Evolutionary conservation across 2,329 filamentous ascomycete genomes (phyloP).

Genomic region (Calonectria ilicicola): DNA sequence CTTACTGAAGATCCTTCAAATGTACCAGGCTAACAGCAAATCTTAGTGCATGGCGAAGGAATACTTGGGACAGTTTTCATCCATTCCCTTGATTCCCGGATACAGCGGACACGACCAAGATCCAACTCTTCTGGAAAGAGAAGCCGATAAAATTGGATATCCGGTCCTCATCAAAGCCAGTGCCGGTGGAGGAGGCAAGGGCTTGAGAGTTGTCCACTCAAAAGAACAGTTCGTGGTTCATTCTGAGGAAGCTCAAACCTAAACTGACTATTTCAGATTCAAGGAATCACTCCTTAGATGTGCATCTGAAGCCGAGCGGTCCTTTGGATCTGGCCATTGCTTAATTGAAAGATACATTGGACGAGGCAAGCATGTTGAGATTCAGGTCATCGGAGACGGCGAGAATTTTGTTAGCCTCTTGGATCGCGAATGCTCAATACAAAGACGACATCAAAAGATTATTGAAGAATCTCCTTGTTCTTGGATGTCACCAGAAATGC

Average conservation of each 20-base stretch:
- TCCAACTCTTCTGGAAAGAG: slow-evolving; percentile 2
- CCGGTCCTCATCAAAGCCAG: slow-evolving; percentile 58
- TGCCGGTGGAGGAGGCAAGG: slow-evolving; percentile 56
- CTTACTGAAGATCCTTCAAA: slow-evolving; percentile 22
- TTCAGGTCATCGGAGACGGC: slow-evolving; percentile 58
- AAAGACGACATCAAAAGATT: slow-evolving; percentile 60
- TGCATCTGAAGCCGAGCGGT: slow-evolving; percentile 49
- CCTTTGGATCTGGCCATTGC: slow-evolving; percentile 50
- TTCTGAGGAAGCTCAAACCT: background rate
- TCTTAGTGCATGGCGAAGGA: background rate
- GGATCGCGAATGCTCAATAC: slow-evolving; percentile 60
- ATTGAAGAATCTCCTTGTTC: slow-evolving; percentile 52
- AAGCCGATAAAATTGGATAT: slow-evolving; percentile 37
- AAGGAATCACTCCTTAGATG: slow-evolving; percentile 35
- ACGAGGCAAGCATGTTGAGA: slow-evolving; percentile 55
- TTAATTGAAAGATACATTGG: slow-evolving; percentile 54
- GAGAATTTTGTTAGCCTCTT: slow-evolving; percentile 51
- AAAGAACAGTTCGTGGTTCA: background rate
- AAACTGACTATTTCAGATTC: slow-evolving; percentile 29
- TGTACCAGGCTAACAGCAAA: background rate
- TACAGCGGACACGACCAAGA: background rate
- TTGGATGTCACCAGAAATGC: slow-evolving; percentile 28
- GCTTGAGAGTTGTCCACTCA: slow-evolving; percentile 45
- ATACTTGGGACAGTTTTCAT: background rate
- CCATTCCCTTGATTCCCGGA: slow-evolving; percentile 26